These are phyloP conservation scores for Tolypocladium guangdongense DNA, from an alignment of 2,329 filamentous ascomycete genomes.

Conservation along the genomic window DNA sequence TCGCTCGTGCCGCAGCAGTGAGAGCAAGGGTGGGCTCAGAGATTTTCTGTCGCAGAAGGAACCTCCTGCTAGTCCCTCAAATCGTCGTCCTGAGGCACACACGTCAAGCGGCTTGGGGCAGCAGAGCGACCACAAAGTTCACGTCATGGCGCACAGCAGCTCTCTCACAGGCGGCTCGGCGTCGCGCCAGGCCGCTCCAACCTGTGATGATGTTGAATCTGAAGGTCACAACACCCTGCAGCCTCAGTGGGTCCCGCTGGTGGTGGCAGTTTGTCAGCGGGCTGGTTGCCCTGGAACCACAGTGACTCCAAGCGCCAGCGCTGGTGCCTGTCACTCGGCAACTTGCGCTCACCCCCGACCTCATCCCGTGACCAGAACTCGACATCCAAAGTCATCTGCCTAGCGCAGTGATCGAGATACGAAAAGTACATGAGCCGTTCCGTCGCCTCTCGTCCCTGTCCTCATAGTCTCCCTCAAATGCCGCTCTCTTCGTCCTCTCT, in stretches of 20 bases:
- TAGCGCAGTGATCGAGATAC: not conserved
- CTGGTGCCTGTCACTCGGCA: not conserved
- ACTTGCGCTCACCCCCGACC: too few species aligned
- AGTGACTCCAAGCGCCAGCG: not conserved
- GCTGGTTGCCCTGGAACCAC: not conserved
- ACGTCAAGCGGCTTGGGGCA: not conserved
- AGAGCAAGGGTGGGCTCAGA: not conserved
- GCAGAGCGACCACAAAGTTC: not conserved
- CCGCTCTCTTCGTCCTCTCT: not conserved
- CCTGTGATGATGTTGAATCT: too few species aligned
- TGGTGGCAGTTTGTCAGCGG: not conserved
- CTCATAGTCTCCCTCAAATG: not conserved
- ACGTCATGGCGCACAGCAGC: not conserved
- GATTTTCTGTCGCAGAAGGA: too few species aligned
- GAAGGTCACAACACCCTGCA: not conserved
- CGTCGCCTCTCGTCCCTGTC: not conserved
- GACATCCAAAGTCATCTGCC: not conserved
- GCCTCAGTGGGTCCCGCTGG: not conserved
- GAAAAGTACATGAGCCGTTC: not conserved
- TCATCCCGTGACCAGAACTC: not conserved
- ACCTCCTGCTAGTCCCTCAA: not conserved
- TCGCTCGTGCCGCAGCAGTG: not conserved
- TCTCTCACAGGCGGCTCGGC: not conserved
- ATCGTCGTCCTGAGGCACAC: not conserved
- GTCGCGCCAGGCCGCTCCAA: not conserved